These are phyloP conservation scores for Bruguiera parviflora DNA, from an alignment of 345 rosid species.

Conservation along the genomic window DNA sequence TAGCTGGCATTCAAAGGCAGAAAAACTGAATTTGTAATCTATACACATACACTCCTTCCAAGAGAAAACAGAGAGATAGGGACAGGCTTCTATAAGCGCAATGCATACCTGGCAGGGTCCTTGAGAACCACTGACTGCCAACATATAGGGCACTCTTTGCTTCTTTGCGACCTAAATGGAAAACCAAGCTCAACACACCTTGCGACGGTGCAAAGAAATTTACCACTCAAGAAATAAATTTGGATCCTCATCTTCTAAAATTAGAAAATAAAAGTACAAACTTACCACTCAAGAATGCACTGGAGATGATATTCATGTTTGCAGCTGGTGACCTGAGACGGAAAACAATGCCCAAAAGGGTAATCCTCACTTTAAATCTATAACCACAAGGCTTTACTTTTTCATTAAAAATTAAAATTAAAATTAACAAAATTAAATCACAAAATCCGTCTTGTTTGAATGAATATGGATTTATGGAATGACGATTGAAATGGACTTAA, in stretches of 20 bases:
- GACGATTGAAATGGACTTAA: too few relatives aligned
- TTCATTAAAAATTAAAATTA: not conserved
- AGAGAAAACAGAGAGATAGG: not conserved
- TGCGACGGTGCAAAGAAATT: not conserved
- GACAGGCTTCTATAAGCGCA: not conserved
- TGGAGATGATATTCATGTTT: slow-evolving; percentile 94
- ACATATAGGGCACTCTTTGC: slow-evolving; percentile 92
- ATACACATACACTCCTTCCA: not conserved
- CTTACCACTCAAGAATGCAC: slow-evolving; percentile 90
- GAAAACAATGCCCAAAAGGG: slow-evolving; percentile 7
- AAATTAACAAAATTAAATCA: too few relatives aligned
- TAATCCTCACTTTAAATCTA: not conserved
- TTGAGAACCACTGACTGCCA: slow-evolving; percentile 65
- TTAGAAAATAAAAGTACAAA: not conserved
- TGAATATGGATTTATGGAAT: too few relatives aligned
- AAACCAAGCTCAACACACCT: slow-evolving; percentile 13
- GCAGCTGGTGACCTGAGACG: slow-evolving; percentile 78
- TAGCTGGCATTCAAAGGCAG: slow-evolving; percentile 13
- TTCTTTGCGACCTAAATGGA: slow-evolving; percentile 77
- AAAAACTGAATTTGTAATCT: not conserved
- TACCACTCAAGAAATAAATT: not conserved
- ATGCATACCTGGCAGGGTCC: slow-evolving; percentile 65
- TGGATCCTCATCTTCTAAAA: not conserved
- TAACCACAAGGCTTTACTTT: not conserved
- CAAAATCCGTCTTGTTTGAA: too few relatives aligned